These are phyloP conservation scores for Beauveria varroae DNA, from an alignment of 2,329 filamentous ascomycete genomes.

Conservation along the genomic window DNA sequence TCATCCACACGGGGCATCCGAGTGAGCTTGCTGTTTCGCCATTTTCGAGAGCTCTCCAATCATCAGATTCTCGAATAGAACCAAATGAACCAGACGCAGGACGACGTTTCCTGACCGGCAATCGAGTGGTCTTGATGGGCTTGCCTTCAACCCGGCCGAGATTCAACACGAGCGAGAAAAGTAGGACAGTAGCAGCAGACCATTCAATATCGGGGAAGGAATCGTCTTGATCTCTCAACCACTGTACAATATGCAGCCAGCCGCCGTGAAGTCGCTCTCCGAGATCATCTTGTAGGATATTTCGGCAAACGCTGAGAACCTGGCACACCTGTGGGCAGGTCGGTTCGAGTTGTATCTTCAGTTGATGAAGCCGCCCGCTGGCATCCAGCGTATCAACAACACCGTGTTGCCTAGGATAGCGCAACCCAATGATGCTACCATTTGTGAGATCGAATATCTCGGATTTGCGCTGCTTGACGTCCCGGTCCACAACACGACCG, in stretches of 20 bases:
- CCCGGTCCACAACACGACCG: constrained; percentile 44
- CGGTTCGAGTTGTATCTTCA: constrained; percentile 61
- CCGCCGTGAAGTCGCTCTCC: constrained; percentile 56
- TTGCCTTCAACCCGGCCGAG: constrained; percentile 37
- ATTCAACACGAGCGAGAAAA: constrained; percentile 57
- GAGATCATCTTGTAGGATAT: constrained; percentile 52
- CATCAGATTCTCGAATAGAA: constrained; percentile 28
- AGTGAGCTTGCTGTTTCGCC: constrained; percentile 41
- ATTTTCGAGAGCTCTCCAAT: constrained; percentile 42
- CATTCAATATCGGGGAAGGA: constrained; percentile 53
- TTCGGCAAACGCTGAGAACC: constrained; percentile 54
- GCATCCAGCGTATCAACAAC: constrained; percentile 59
- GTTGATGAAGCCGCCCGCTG: constrained; percentile 54
- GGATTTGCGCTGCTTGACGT: constrained; percentile 38
- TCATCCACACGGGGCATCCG: constrained; percentile 49
- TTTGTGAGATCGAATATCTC: constrained; percentile 39
- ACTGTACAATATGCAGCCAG: constrained; percentile 69
- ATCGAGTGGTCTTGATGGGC: constrained; percentile 18
- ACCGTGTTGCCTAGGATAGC: constrained; percentile 51
- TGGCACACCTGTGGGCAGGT: constrained; percentile 53
- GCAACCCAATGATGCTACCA: constrained; percentile 44
- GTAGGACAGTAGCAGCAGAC: constrained; percentile 57
- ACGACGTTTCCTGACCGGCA: constrained; percentile 24
- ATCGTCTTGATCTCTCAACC: constrained; percentile 48
- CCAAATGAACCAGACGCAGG: constrained; percentile 28